Evolutionary conservation across 768 basidiomycete genomes (phyloP).

Genomic region (Obba rivulosa): DNA sequence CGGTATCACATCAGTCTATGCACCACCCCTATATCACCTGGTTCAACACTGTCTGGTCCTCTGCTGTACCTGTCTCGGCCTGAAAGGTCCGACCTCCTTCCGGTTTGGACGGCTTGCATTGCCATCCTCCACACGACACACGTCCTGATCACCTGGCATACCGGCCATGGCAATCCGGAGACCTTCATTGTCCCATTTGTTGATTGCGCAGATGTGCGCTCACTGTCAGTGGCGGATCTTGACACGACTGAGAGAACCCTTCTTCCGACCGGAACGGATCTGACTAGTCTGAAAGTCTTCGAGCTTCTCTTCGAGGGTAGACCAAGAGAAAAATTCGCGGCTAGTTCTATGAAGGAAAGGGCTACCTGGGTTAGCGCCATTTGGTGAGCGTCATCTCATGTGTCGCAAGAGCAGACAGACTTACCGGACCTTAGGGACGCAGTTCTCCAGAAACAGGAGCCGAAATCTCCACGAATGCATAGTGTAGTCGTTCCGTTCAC

Average conservation of each 20-base stretch:
- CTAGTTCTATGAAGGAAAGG: conserved; percentile 52
- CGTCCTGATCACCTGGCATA: conserved; percentile 45
- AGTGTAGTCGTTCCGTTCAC: too few relatives aligned
- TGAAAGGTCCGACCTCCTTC: conserved; percentile 21
- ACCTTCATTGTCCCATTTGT: conserved; percentile 44
- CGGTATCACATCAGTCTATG: conserved; percentile 15
- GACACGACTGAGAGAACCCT: conserved; percentile 37
- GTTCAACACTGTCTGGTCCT: conserved; percentile 26
- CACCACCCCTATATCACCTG: conserved; percentile 16
- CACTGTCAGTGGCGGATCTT: conserved; percentile 41
- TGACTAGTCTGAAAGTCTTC: conserved; percentile 48
- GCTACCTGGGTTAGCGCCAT: conserved; percentile 73
- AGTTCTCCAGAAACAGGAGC: background rate
- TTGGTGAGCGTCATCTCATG: conserved; percentile 48
- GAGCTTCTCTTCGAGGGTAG: conserved; percentile 57
- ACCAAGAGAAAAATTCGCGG: conserved; percentile 56
- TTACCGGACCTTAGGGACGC: conserved; percentile 3
- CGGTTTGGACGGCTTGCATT: conserved; percentile 48
- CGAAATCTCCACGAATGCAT: too few relatives aligned
- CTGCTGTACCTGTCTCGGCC: conserved; percentile 43
- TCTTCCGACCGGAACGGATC: conserved; percentile 31
- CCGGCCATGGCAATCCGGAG: conserved; percentile 33
- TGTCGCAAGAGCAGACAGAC: background rate
- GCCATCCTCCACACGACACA: conserved; percentile 31
- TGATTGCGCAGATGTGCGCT: conserved; percentile 60